Percentiles rank a stretch among this genome's conserved stretches.
Evolutionary conservation across 139 green algal species (phyloP).

Genomic region (Picochlorum sp.): DNA sequence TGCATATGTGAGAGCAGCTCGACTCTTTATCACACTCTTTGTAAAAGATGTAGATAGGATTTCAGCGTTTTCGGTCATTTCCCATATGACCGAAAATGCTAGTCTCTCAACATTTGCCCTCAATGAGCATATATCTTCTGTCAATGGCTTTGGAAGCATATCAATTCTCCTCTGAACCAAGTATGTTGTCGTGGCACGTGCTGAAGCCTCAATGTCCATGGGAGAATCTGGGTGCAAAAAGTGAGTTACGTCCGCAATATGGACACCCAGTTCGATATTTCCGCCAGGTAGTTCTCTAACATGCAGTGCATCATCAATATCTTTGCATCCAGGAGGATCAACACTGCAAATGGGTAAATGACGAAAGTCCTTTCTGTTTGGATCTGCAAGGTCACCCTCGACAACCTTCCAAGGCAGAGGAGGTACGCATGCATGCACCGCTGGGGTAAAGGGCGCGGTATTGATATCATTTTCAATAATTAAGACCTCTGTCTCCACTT

Average conservation of each 20-base stretch:
- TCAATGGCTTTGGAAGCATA: conserved; percentile 89
- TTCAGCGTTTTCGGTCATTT: conserved; percentile 59
- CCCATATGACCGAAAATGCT: conserved; percentile 89
- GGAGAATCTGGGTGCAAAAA: conserved; percentile 63
- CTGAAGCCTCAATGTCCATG: conserved; percentile 73
- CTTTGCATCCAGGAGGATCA: conserved; percentile 81
- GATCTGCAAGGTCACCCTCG: conserved; percentile 39
- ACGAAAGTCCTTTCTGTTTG: conserved; percentile 51
- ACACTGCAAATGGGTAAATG: conserved; percentile 63
- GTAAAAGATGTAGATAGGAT: conserved; percentile 54
- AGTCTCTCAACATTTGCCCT: conserved; percentile 72
- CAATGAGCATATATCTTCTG: conserved; percentile 88
- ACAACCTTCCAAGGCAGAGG: conserved; percentile 77
- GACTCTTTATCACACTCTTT: conserved; percentile 73
- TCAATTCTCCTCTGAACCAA: conserved; percentile 81
- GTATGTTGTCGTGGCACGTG: conserved; percentile 65
- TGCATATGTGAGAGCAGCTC: conserved; percentile 81
- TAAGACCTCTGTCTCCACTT: conserved; percentile 77
- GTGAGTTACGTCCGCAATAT: conserved; percentile 92
- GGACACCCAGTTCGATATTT: conserved; percentile 57
- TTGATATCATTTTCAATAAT: conserved; percentile 87
- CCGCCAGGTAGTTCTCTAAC: conserved; percentile 35
- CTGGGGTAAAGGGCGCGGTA: conserved; percentile 72
- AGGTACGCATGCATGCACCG: conserved; percentile 90
- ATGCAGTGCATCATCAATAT: conserved; percentile 90